A percentile compares a stretch with the other conserved stretches of the same genome.
Evolutionary conservation across 2,329 filamentous ascomycete genomes (phyloP).

Genomic region (Alternaria brassicicola): DNA sequence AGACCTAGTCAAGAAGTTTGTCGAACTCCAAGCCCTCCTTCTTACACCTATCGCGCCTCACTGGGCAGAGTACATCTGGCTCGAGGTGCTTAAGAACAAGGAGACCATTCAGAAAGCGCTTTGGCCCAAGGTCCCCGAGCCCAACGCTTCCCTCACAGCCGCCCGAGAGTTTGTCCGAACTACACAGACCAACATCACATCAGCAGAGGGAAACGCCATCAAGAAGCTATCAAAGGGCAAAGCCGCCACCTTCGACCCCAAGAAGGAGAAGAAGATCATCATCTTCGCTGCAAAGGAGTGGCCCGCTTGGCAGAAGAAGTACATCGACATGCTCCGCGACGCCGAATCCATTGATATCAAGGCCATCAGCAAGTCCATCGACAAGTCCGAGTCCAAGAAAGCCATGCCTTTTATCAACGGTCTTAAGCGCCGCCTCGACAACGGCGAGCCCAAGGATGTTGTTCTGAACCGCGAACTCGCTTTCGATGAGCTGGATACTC

Average conservation of each 20-base stretch:
- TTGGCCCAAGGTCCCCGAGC: constrained; percentile 72
- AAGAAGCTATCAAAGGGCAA: constrained; percentile 97
- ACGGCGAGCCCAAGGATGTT: constrained; percentile 66
- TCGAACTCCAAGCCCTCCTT: constrained; percentile 84
- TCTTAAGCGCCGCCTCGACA: constrained; percentile 80
- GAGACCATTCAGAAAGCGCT: constrained; percentile 78
- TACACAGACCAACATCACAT: constrained; percentile 79
- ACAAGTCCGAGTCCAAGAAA: constrained; percentile 93
- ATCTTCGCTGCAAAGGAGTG: constrained; percentile 82
- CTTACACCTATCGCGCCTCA: constrained; percentile 87
- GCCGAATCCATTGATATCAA: constrained; percentile 73
- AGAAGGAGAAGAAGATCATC: constrained; percentile 88
- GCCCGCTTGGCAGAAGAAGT: constrained; percentile 76
- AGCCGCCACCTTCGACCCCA: constrained; percentile 81
- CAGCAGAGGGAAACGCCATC: constrained; percentile 78
- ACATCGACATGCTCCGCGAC: constrained; percentile 41
- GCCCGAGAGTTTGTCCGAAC: constrained; percentile 80
- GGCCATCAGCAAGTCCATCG: constrained; percentile 75
- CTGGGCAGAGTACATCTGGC: constrained; percentile 94
- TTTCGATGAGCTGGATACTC: constrained; percentile 81
- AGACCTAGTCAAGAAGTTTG: constrained; percentile 77
- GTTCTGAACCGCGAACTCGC: constrained; percentile 84
- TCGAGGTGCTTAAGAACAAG: constrained; percentile 80
- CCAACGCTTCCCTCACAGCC: constrained; percentile 72
- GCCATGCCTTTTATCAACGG: constrained; percentile 95